Base-by-base conservation (phyloP, 768 basidiomycete genomes). In the Phylloporus arenicola region DNA sequence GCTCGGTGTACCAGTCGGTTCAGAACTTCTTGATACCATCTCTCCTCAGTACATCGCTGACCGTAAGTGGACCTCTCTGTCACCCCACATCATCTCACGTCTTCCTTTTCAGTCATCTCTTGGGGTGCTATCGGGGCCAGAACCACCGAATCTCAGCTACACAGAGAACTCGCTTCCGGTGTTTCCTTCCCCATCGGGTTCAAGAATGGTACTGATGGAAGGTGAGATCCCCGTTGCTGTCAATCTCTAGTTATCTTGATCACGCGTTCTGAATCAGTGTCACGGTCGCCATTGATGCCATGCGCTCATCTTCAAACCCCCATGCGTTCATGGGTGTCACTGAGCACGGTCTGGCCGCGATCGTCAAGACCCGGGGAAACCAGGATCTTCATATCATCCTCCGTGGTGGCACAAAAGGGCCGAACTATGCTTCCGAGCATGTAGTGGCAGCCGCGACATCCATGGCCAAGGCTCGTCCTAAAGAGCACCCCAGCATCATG, bases 181-280 rank as follows among this genome's bases (percentile, higher is more conserved):
- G 86, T 90, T 22, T 96, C 94, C 45, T 98, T 96, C 84, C 94
- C 96, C 19, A 92, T 97, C 56, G 91, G 92, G 9, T 99, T 99
- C 84, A 99, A 99, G 72, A 99, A 99, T 67, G 95, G 96, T 47
- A 99, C 96, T 3, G 95, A 98, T 68, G 96, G 96, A 48, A 84
- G 83, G 81, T 80, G 56, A 48, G 68, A 48, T 40, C 30, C 16
- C 13, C 9, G 10, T 4, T 16, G 24, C 27, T 10, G 37, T 6
- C 51, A 27, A 22, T 14, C 11, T 12, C 1, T 4, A 43, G 9
- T 8, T 45, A 22, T 53, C 2, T 50, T 52, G 29, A 53, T 34
- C 54, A 8, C 29, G 17, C 33, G 10, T 14, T 33, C 49, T 20
- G 34, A 25, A 30, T 29, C 54, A 83, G 82, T 51, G 84, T 97